Base-by-base conservation (phyloP, 371 early-diverging fungal genomes). In the Nematocida parisii region DNA sequence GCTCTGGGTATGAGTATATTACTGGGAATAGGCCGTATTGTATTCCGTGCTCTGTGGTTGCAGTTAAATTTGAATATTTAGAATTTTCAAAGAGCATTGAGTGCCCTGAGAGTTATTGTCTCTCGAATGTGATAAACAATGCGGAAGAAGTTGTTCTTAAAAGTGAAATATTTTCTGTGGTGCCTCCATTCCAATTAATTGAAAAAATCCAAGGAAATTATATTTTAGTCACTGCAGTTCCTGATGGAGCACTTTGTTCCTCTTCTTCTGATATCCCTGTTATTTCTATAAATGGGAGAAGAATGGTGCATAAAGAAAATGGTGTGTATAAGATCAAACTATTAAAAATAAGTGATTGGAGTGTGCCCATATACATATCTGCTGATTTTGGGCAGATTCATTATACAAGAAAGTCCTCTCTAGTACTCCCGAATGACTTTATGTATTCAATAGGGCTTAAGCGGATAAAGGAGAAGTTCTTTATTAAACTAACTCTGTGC, bases 121-220 rank as follows among this genome's bases (percentile, higher is more conserved):
- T 77, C 22, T 66, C 80, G 1, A 70, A 58, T 46, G 80, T 61
- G 9, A 50, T 71, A 7, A 67, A 67, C 24, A 57, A 24, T 40
- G n/a, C 58, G 0, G 55, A 77, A 5, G 80, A 77, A 61, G 45
- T 39, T 5, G 22, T 70, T 47, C 22, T 70, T 5, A 47, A 54
- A 18, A 58, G 20, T 7, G 44, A 46, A n/a, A 5, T 42, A 6
- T 44, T 70, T 20, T 11, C 15, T 20, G 80, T 77, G 11, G 39
- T 27, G 0, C 52, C 46, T 20, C 80, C 80, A 22, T 68, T 77
- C 46, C 22, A 47, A 24, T 50, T 70, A 66, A 42, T 33, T 75
- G 80, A 77, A 70, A 58, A 6, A 58, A 15, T 77, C 6, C 24
- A 24, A 50, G 80, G 80, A 47, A 77, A 77, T 62, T 56, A 77